Base-by-base conservation (phyloP, 805 yeast species). In the Ogataea chonburiensis region DNA sequence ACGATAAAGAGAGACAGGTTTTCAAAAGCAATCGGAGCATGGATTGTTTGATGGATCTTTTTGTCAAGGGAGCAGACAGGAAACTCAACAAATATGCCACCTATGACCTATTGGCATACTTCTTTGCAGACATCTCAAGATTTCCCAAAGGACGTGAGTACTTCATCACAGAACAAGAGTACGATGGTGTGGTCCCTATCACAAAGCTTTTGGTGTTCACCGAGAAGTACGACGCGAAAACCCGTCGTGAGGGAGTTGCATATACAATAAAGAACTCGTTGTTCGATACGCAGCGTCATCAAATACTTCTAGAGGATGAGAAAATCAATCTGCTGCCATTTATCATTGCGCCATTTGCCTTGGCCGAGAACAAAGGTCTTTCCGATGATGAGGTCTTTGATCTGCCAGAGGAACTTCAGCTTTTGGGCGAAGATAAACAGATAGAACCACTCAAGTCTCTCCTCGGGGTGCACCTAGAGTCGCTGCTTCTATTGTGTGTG, bases 191-290 rank as follows among this genome's bases (percentile, higher is more conserved):
- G 13, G 79, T 84, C 12, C 96, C 96, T 22, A 61, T 87, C 15
- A 77, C 88, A n/a, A 86, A 86, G 56, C 61, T 88, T 17, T 67
- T 86, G 42, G 93, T 79, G 0, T 88, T 87, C 63, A 83, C 96
- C 4, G 89, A 86, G 55, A 77, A 79, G 52, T 83, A 79, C 47
- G 89, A 83, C 53, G 70, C 86, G 10, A 77, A 77, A 51, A 76
- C 77, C 17, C 79, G 98, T 64, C 75, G 98, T 62, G 89, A 84
- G 56, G 97, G 96, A 54, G 89, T 86, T 24, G 94, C 95, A 1
- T 83, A 95, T 5, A 84, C 96, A 2, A 85, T 93, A 49, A 91
- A 93, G 59, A 91, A 91, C 61, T 75, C 91, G 0, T 65, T 91
- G 32, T 91, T 91, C 53, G 96, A 89, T 55, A 68, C 85, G 1